A percentile compares a stretch with the other conserved stretches of the same genome.
These are phyloP conservation scores for Eucalyptus cloeziana DNA, from an alignment of 345 rosid genomes.

Conservation along the genomic window DNA sequence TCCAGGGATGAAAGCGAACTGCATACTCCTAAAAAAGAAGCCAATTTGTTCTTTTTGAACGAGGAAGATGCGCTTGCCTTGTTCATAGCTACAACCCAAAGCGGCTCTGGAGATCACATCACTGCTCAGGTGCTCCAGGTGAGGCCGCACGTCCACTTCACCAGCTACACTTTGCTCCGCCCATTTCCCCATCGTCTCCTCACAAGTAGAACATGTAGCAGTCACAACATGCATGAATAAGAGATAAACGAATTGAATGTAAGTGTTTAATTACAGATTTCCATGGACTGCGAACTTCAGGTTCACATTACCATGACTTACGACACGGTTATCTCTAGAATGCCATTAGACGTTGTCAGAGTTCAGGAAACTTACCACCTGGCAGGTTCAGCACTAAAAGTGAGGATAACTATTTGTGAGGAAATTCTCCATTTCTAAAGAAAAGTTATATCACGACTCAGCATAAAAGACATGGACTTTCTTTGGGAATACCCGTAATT, in stretches of 20 bases:
- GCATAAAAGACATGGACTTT: neutral
- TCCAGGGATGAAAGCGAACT: conserved; percentile 2
- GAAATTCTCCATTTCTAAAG: neutral
- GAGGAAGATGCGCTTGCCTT: neutral
- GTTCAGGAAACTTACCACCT: neutral
- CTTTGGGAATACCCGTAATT: neutral
- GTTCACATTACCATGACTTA: neutral
- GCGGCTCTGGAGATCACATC: conserved; percentile 27
- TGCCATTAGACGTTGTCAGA: neutral
- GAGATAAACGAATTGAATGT: neutral
- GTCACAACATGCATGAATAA: neutral
- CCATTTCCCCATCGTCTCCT: conserved; percentile 6
- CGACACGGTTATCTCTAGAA: neutral
- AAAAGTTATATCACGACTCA: neutral
- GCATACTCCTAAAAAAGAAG: neutral
- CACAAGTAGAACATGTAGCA: neutral
- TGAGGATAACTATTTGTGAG: neutral
- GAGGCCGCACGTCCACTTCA: neutral
- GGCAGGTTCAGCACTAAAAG: neutral
- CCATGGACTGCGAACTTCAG: neutral
- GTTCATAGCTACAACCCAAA: conserved; percentile 8
- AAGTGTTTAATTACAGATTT: neutral
- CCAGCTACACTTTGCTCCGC: neutral
- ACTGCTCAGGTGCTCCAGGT: neutral
- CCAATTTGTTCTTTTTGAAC: neutral